Evolutionary conservation across 1,284 basidiomycete species (phyloP).

Genomic region (Naganishia albida): DNA sequence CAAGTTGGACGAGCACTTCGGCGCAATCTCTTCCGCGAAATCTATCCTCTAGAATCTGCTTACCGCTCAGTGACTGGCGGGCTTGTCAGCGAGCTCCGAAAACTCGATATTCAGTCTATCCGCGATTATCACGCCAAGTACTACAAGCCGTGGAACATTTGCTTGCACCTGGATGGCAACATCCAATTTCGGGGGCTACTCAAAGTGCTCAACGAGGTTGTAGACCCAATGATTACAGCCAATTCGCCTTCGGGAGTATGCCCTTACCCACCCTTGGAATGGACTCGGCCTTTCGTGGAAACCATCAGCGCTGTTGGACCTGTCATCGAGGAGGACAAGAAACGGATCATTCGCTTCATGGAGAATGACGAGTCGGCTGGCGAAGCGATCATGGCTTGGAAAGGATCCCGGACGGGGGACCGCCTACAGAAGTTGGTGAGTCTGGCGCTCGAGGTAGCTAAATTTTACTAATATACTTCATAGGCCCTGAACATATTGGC

Average conservation of each 20-base stretch:
- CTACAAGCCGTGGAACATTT: constrained; percentile 92
- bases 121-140: constrained; percentile 85
- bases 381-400: constrained; percentile 76
- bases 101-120: constrained; percentile 85
- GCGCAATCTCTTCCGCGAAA: constrained; percentile 72
- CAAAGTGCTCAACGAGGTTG: too few species aligned
- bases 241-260: too few species aligned
- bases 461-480: too few species aligned
- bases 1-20: constrained; percentile 87
- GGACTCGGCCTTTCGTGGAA: constrained; percentile 55
- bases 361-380: constrained; percentile 95
- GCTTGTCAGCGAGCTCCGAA: constrained; percentile 84
- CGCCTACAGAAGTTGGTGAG: constrained; percentile 56
- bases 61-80: constrained; percentile 97
- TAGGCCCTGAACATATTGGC: too few species aligned
- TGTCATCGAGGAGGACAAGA: constrained; percentile 61
- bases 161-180: constrained; percentile 58
- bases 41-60: constrained; percentile 79
- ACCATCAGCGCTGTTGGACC: constrained; percentile 70
- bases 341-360: constrained; percentile 81
- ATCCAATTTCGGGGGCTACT: constrained; percentile 58
- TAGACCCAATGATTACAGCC: too few species aligned
- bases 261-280: too few species aligned
- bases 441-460: too few species aligned
- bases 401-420: constrained; percentile 73